Percentiles rank a stretch among this genome's conserved stretches.
Conservation (phyloP, 2,329 filamentous ascomycete species). For the Trichoderma afroharzianum region DNA sequence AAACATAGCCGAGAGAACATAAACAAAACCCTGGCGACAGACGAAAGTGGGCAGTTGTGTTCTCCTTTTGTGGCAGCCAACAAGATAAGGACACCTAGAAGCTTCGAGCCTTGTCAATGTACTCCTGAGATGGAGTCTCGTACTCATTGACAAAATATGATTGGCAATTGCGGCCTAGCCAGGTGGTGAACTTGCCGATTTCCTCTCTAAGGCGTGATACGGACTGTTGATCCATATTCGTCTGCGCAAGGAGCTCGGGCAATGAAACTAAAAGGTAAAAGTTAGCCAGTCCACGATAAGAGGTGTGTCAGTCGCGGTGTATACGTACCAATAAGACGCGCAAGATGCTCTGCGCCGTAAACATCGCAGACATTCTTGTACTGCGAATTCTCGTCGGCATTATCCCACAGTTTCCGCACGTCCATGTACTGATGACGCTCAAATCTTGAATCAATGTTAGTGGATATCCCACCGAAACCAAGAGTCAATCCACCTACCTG, state of each 20-base stretch:
- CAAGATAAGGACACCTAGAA: constrained; percentile 29
- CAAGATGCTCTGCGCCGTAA: constrained; percentile 90
- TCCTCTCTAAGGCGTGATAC: constrained; percentile 87
- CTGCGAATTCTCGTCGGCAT: constrained; percentile 57
- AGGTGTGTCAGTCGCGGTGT: neutral
- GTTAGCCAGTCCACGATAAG: neutral
- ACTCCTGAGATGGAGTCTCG: constrained; percentile 67
- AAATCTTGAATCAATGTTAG: constrained; percentile 54
- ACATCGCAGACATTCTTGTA: constrained; percentile 74
- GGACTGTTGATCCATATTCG: constrained; percentile 94
- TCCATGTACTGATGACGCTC: constrained; percentile 86
- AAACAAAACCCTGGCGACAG: neutral
- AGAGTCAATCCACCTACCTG: constrained; percentile 41
- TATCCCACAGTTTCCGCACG: constrained; percentile 66
- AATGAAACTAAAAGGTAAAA: constrained; percentile 63
- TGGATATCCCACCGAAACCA: neutral
- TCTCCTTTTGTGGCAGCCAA: neutral
- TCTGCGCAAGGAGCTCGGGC: constrained; percentile 91
- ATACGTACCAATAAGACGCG: constrained; percentile 76
- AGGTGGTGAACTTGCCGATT: constrained; percentile 77
- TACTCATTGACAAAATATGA: constrained; percentile 77
- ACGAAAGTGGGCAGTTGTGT: neutral
- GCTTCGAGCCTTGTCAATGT: constrained; percentile 62
- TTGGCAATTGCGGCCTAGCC: constrained; percentile 73
- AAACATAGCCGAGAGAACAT: neutral